These are phyloP conservation scores for Epichloe festucae DNA, from an alignment of 2,329 filamentous ascomycete species.

Conservation along the genomic window DNA sequence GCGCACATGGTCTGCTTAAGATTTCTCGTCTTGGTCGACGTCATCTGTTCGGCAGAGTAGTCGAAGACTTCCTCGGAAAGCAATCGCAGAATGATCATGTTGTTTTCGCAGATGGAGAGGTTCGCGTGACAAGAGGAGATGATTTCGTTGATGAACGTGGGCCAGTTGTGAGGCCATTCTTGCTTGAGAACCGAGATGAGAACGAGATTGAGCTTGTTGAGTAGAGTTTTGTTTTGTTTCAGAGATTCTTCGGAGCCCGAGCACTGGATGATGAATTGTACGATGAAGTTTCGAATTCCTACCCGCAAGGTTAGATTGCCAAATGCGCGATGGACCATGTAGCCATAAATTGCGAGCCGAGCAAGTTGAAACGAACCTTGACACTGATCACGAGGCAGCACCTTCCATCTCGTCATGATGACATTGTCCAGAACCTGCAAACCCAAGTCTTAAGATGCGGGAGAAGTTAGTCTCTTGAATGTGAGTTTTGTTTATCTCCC, in stretches of 20 bases:
- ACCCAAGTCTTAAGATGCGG: constrained; percentile 54
- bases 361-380: constrained; percentile 46
- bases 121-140: constrained; percentile 91
- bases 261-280: constrained; percentile 93
- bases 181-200: constrained; percentile 97
- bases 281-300: constrained; percentile 98
- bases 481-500: not conserved
- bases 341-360: not conserved
- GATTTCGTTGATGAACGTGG: constrained; percentile 99
- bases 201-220: constrained; percentile 97
- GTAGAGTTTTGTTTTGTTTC: constrained; percentile 69
- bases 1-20: constrained; percentile 98
- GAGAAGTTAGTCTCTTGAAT: constrained; percentile 10
- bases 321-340: not conserved
- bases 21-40: constrained; percentile 91
- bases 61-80: constrained; percentile 98
- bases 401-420: constrained; percentile 98
- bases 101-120: constrained; percentile 97
- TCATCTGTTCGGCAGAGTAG: constrained; percentile 98
- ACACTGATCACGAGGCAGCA: constrained; percentile 89
- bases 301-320: constrained; percentile 5
- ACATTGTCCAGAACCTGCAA: constrained; percentile 96
- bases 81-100: constrained; percentile 94
- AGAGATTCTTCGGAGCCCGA: constrained; percentile 83
- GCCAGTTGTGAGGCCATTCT: constrained; percentile 99